phyloP scores from a whole-genome alignment of 2,329 filamentous ascomycete species.

The Nemania sp. region DNA sequence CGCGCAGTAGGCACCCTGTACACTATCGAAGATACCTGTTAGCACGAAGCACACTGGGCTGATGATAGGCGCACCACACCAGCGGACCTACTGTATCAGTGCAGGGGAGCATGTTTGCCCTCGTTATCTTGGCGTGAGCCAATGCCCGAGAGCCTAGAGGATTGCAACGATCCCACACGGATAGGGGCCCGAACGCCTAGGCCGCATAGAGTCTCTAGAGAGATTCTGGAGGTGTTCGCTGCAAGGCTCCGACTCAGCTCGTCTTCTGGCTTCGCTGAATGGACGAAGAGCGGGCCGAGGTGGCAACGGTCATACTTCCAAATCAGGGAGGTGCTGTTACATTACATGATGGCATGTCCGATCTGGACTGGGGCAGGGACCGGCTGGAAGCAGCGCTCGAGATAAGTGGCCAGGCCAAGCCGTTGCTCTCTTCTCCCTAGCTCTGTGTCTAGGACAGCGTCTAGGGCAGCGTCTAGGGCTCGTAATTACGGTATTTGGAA shows the following conservation, averaged over 20 bases:
- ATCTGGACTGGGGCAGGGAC: conserved; percentile 19
- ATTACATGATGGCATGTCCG: conserved; percentile 14
- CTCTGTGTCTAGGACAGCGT: not conserved
- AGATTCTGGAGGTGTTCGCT: not conserved
- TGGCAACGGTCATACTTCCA: conserved; percentile 28
- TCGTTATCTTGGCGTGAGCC: conserved; percentile 24
- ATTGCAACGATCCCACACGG: conserved; percentile 26
- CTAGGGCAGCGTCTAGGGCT: conserved; percentile 1
- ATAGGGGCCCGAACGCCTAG: conserved; percentile 17
- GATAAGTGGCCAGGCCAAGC: conserved; percentile 1
- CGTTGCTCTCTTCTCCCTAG: not conserved
- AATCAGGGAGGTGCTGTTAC: conserved; percentile 27
- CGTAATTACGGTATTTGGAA: conserved; percentile 18
- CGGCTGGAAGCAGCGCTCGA: conserved; percentile 12
- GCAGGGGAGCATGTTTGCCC: conserved; percentile 25
- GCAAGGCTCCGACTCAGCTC: conserved; percentile 24
- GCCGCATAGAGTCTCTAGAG: conserved; percentile 15
- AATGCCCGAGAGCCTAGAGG: conserved; percentile 1
- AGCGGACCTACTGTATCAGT: conserved; percentile 32
- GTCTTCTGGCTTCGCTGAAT: conserved; percentile 6
- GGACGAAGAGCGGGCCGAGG: conserved; percentile 24
- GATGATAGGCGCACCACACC: conserved; percentile 14
- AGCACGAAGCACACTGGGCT: not conserved
- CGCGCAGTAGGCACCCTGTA: too few relatives aligned
- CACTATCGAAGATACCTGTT: not conserved